These are phyloP conservation scores for Clarireedia monteithiana DNA, from an alignment of 2,329 filamentous ascomycete genomes.

Conservation along the genomic window DNA sequence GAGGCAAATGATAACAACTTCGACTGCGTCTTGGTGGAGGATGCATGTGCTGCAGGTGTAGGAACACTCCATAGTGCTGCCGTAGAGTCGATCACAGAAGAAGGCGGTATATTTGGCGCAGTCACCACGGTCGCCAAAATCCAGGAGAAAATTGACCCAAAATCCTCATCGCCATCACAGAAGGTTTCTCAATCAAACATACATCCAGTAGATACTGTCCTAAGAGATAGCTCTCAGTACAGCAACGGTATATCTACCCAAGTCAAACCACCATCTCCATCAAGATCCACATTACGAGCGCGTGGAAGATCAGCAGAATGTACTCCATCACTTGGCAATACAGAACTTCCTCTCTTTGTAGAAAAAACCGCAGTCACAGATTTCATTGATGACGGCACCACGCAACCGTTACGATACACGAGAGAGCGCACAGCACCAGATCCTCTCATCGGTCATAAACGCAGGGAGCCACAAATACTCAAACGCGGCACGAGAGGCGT, in stretches of 20 bases:
- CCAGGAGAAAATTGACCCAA: neutral
- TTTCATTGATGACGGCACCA: neutral
- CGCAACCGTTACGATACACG: neutral
- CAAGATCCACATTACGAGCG: neutral
- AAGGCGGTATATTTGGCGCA: conserved; percentile 32
- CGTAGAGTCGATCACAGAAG: conserved; percentile 26
- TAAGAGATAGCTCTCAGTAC: neutral
- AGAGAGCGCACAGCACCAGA: neutral
- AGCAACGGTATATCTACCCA: no score
- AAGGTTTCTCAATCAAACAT: neutral
- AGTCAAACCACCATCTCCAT: no score
- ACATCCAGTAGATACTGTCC: neutral
- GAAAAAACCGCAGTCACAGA: neutral
- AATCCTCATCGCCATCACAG: neutral
- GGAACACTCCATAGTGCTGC: conserved; percentile 23
- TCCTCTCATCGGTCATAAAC: neutral
- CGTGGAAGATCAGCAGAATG: neutral
- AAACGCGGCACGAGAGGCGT: neutral
- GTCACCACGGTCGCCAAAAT: conserved; percentile 15
- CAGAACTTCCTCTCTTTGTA: neutral
- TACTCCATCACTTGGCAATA: neutral
- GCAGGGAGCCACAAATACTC: neutral
- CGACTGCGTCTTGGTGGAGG: conserved; percentile 28
- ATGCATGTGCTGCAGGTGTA: conserved; percentile 28
- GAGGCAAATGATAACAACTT: conserved; percentile 30